phyloP scores from a whole-genome alignment of 495 filamentous ascomycete genomes.

The Penicillium cinerascens region DNA sequence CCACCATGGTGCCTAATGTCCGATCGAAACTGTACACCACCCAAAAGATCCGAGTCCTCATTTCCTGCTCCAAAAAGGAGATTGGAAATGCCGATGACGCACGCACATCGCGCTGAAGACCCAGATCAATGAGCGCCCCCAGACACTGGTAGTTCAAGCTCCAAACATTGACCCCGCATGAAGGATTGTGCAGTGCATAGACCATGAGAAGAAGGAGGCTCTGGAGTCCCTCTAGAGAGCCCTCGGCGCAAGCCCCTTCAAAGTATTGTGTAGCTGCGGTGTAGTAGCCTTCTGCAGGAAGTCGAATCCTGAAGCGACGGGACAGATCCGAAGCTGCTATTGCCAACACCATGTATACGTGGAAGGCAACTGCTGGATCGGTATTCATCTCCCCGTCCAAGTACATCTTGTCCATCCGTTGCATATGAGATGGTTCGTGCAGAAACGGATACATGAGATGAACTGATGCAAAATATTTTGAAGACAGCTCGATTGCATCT shows the following conservation, averaged over 20 bases:
- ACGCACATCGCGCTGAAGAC: conserved; percentile 42
- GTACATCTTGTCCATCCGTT: conserved; percentile 32
- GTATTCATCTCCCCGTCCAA: neutral
- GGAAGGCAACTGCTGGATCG: conserved; percentile 28
- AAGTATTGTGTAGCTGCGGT: conserved; percentile 41
- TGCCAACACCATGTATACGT: conserved; percentile 46
- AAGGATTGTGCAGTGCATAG: conserved; percentile 45
- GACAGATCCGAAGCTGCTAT: conserved; percentile 43
- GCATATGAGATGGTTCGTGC: conserved; percentile 38
- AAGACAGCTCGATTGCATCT: conserved; percentile 33
- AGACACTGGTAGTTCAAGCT: conserved; percentile 48
- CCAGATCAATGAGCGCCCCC: conserved; percentile 43
- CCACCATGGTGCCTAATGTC: conserved; percentile 47
- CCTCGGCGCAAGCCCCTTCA: conserved; percentile 34
- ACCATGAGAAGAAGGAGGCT: conserved; percentile 43
- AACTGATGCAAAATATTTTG: conserved; percentile 39
- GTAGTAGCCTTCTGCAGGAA: conserved; percentile 44
- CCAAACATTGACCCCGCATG: conserved; percentile 45
- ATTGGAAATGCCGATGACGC: conserved; percentile 29
- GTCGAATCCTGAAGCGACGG: conserved; percentile 33
- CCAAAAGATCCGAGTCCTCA: conserved; percentile 49
- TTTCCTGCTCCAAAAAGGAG: conserved; percentile 42
- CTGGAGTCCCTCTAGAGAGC: conserved; percentile 39
- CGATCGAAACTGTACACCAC: conserved; percentile 46
- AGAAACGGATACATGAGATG: conserved; percentile 44